Evolutionary conservation across 495 filamentous ascomycete species (phyloP).

Genomic region (Neurospora sp.): DNA sequence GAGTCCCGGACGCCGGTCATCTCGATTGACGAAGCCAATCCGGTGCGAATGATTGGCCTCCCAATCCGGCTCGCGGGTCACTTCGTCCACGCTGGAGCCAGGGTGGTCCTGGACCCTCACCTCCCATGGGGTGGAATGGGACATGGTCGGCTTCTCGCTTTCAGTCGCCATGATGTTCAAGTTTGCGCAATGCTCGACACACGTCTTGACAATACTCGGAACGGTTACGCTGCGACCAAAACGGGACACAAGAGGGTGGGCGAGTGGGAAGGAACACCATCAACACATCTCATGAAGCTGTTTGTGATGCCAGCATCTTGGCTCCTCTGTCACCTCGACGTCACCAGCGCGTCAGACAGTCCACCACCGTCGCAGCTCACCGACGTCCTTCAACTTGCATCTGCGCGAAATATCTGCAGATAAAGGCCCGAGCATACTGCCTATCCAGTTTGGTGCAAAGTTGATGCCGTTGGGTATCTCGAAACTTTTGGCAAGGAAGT

Average conservation of each 20-base stretch:
- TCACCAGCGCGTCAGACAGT: not conserved
- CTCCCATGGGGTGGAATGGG: conserved; percentile 1
- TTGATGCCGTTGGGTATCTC: not conserved
- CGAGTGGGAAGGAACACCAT: not conserved
- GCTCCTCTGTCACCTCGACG: not conserved
- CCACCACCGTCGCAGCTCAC: not conserved
- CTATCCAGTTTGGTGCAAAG: not conserved
- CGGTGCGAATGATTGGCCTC: not conserved
- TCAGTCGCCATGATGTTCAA: not conserved
- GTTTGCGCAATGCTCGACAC: not conserved
- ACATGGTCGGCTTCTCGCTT: not conserved
- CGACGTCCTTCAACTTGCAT: not conserved
- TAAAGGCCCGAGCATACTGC: not conserved
- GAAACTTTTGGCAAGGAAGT: not conserved
- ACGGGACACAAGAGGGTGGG: not conserved
- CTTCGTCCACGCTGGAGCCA: conserved; percentile 4
- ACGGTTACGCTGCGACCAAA: not conserved
- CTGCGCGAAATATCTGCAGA: not conserved
- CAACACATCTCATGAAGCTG: not conserved
- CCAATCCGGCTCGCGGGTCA: conserved; percentile 5
- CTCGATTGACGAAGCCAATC: conserved; percentile 7
- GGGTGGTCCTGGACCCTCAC: conserved; percentile 5
- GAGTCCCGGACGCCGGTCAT: conserved; percentile 3
- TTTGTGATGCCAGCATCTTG: not conserved
- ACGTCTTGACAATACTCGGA: not conserved